Conservation (phyloP, 2,329 filamentous ascomycete species). For the Epichloe baconii region DNA sequence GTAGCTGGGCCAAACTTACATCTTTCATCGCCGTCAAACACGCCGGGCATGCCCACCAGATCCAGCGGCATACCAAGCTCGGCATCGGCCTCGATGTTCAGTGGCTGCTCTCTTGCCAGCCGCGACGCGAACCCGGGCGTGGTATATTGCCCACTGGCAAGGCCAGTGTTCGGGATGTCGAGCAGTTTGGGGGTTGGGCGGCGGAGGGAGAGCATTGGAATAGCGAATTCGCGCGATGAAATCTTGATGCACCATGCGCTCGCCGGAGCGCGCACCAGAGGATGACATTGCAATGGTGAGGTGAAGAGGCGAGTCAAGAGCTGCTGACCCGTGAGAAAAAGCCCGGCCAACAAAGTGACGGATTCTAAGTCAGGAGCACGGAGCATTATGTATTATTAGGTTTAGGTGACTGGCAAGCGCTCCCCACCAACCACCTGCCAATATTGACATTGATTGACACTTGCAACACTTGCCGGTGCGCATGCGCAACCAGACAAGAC, state of each 20-base stretch:
- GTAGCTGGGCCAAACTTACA: conserved; percentile 37
- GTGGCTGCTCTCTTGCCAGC: conserved; percentile 76
- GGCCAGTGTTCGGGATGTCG: conserved; percentile 87
- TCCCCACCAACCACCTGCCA: no score
- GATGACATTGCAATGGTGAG: conserved; percentile 17
- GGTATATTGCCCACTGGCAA: conserved; percentile 78
- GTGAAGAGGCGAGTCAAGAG: neutral
- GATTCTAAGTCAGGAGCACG: no score
- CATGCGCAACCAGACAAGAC: no score
- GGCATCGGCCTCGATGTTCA: conserved; percentile 95
- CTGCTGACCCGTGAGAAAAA: no score
- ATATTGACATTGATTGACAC: no score
- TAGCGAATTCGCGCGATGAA: conserved; percentile 95
- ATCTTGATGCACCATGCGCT: conserved; percentile 70
- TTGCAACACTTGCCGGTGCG: no score
- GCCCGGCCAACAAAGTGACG: no score
- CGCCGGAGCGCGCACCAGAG: conserved; percentile 29
- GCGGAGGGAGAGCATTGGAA: conserved; percentile 93
- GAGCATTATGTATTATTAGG: no score
- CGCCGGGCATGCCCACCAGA: conserved; percentile 82
- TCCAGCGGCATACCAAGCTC: conserved; percentile 97
- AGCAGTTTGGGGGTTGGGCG: conserved; percentile 93
- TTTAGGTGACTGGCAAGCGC: no score
- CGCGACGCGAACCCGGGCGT: conserved; percentile 81
- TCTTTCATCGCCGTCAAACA: conserved; percentile 90